Percentiles rank a stretch among this genome's conserved stretches.
Evolutionary conservation across 345 rosid species (phyloP).

Genomic region (Eutrema japonicum): DNA sequence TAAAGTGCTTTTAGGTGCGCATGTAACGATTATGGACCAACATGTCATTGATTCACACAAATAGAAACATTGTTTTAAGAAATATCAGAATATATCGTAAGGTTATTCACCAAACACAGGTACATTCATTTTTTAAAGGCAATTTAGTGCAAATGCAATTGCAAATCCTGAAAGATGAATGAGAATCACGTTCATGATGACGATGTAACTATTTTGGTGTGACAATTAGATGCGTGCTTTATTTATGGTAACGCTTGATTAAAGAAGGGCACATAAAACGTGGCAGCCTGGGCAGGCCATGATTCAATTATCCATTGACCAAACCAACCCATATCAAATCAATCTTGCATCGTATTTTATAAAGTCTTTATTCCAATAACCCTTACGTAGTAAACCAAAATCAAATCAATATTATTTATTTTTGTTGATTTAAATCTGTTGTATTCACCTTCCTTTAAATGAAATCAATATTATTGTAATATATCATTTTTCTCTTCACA

Average conservation of each 20-base stretch:
- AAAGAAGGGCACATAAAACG: constrained; percentile 14
- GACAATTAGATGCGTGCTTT: constrained; percentile 1
- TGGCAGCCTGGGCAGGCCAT: constrained; percentile 26
- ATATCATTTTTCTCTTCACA: too few relatives aligned
- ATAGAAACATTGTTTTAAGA: background rate
- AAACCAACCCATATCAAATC: background rate
- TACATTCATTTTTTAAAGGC: background rate
- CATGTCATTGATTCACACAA: background rate
- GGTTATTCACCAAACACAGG: background rate
- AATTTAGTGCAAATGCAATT: background rate
- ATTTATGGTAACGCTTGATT: constrained; percentile 8
- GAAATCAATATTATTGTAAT: too few relatives aligned
- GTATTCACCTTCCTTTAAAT: too few relatives aligned
- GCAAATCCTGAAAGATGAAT: background rate
- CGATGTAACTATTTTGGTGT: constrained; percentile 1
- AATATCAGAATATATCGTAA: background rate
- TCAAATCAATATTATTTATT: background rate
- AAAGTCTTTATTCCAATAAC: background rate
- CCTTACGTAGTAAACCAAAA: constrained; percentile 13
- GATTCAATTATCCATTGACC: constrained; percentile 19
- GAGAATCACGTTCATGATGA: constrained; percentile 14
- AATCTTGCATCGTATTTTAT: background rate
- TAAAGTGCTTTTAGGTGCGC: too few relatives aligned
- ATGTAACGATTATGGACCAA: background rate
- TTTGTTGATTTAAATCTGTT: too few relatives aligned